Conservation (phyloP, 1,139 yeast species). For the Candida albicans region DNA sequence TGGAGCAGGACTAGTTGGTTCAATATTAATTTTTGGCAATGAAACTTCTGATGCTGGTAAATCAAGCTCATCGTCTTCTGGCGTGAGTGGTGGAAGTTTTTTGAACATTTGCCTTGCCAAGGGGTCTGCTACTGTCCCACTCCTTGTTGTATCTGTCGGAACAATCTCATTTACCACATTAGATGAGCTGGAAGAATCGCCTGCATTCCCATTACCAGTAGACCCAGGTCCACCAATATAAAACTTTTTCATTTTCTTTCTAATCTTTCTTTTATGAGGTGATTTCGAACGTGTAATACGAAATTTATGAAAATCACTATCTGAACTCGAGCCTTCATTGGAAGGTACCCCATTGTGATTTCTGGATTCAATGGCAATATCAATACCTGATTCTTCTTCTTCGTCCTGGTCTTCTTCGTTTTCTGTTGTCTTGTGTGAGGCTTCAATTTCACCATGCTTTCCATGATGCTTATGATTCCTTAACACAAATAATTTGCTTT, state of each 20-base stretch:
- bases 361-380: neutral
- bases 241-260: conserved; percentile 13
- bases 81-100: conserved; percentile 9
- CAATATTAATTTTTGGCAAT: conserved; percentile 6
- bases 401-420: neutral
- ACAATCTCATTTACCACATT: conserved; percentile 3
- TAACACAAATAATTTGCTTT: conserved; percentile 1
- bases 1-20: conserved; percentile 5
- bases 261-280: conserved; percentile 10
- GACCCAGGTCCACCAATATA: conserved; percentile 8
- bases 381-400: neutral
- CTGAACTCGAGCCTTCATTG: conserved; percentile 9
- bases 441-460: conserved; percentile 5
- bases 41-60: conserved; percentile 2
- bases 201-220: neutral
- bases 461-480: neutral
- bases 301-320: conserved; percentile 10
- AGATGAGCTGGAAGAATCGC: conserved; percentile 13
- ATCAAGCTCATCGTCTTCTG: conserved; percentile 1
- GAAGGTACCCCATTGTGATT: neutral
- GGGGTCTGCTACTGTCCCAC: neutral
- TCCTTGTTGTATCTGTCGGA: neutral
- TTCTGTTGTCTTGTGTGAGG: neutral
- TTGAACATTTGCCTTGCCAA: conserved; percentile 17
- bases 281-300: conserved; percentile 12